Conservation (phyloP, 345 rosid species). For the Salix caprea region DNA sequence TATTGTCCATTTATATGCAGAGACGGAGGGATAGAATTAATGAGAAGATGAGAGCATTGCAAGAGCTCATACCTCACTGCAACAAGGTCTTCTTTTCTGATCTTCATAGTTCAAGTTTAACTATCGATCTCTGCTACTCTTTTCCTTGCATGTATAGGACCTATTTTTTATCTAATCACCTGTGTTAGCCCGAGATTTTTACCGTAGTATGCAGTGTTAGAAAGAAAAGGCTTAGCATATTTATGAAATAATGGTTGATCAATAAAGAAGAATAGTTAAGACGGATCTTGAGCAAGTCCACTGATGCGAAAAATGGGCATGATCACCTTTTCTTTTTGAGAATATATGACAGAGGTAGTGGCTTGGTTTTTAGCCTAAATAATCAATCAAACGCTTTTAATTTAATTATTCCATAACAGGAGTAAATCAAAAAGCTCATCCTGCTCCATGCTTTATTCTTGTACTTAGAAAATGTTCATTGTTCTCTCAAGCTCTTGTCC, state of each 20-base stretch:
- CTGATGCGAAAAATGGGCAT: background rate
- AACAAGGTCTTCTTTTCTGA: conserved; percentile 36
- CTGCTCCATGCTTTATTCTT: background rate
- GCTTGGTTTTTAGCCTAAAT: background rate
- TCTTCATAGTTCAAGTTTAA: background rate
- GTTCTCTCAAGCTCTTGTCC: background rate
- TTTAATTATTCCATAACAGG: background rate
- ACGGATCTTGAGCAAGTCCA: background rate
- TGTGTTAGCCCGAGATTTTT: background rate
- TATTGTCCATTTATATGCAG: conserved; percentile 15
- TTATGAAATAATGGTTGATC: background rate
- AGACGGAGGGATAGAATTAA: conserved; percentile 67
- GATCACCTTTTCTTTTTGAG: background rate
- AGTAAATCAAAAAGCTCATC: background rate
- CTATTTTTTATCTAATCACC: background rate
- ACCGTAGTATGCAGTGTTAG: background rate
- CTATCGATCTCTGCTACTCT: background rate
- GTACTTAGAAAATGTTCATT: background rate
- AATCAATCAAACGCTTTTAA: background rate
- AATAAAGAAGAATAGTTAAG: background rate
- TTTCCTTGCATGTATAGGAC: background rate
- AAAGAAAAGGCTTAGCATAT: background rate
- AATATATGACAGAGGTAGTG: background rate
- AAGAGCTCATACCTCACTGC: conserved; percentile 66
- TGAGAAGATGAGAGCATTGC: conserved; percentile 70